Conservation (phyloP, 768 basidiomycete genomes). For the Xanthoconium stramineum region DNA sequence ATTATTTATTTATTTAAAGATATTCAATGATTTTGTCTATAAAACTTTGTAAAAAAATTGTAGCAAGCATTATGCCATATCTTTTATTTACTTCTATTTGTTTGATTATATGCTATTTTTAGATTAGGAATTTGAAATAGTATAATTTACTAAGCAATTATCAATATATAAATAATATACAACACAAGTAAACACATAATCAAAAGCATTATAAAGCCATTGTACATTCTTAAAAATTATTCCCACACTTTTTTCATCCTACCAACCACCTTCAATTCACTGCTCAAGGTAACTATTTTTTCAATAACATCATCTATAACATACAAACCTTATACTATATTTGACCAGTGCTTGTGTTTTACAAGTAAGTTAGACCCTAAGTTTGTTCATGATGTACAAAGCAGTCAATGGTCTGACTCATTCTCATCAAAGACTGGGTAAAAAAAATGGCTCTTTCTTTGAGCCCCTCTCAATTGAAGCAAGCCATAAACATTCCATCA, state of each 20-base stretch:
- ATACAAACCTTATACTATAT: background rate
- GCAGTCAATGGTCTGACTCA: background rate
- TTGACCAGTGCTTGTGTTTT: background rate
- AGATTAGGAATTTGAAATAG: too few species aligned
- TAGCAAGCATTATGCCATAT: too few species aligned
- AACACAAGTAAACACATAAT: slow-evolving; percentile 16
- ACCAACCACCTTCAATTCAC: background rate
- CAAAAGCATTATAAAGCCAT: slow-evolving; percentile 1
- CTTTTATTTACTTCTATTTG: too few species aligned
- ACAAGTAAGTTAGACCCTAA: background rate
- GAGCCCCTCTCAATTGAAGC: slow-evolving; percentile 8
- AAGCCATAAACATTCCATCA: background rate
- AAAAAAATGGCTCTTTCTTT: slow-evolving; percentile 21
- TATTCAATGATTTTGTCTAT: too few species aligned
- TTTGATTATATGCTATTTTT: too few species aligned
- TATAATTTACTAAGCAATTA: background rate
- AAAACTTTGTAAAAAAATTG: too few species aligned
- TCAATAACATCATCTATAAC: background rate
- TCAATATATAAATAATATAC: background rate
- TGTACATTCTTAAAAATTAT: background rate
- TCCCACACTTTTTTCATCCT: background rate
- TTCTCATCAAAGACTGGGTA: background rate
- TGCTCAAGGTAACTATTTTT: background rate
- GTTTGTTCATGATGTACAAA: background rate
- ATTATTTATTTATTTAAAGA: too few species aligned